Evolutionary conservation across 2,329 filamentous ascomycete species (phyloP).

Genomic region (Talaromyces funiculosus): DNA sequence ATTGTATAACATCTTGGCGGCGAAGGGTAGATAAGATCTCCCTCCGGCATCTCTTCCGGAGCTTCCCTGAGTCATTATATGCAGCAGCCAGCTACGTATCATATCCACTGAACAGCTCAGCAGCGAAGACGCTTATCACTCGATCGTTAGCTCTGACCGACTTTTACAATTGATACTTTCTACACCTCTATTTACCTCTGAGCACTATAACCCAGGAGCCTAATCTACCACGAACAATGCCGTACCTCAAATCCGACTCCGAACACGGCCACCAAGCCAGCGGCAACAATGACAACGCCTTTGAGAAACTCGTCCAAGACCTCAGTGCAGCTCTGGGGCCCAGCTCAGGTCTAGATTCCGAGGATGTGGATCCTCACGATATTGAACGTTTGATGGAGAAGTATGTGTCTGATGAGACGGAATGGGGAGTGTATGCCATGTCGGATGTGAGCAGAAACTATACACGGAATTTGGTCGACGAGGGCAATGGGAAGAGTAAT

Average conservation of each 20-base stretch:
- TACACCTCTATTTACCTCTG: background rate
- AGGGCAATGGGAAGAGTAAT: constrained; percentile 78
- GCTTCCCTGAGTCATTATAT: background rate
- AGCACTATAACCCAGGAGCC: background rate
- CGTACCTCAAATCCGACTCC: constrained; percentile 26
- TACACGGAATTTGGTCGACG: constrained; percentile 83
- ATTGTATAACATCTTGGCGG: background rate
- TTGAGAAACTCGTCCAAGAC: constrained; percentile 66
- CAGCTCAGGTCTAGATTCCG: constrained; percentile 73
- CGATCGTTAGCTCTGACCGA: background rate
- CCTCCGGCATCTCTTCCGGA: background rate
- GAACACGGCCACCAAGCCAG: background rate
- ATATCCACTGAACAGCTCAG: background rate
- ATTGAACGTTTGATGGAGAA: constrained; percentile 67
- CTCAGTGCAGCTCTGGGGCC: constrained; percentile 71
- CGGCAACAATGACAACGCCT: constrained; percentile 32
- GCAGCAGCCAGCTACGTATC: background rate
- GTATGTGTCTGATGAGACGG: constrained; percentile 62
- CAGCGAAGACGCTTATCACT: background rate
- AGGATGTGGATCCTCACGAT: constrained; percentile 69
- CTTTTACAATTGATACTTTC: background rate
- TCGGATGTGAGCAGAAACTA: constrained; percentile 66
- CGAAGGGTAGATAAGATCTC: background rate
- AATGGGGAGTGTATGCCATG: constrained; percentile 73
- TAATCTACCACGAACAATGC: constrained; percentile 22